These are phyloP conservation scores for Basidiobolus heterosporus DNA, from an alignment of 371 early-diverging fungal species.

Conservation along the genomic window DNA sequence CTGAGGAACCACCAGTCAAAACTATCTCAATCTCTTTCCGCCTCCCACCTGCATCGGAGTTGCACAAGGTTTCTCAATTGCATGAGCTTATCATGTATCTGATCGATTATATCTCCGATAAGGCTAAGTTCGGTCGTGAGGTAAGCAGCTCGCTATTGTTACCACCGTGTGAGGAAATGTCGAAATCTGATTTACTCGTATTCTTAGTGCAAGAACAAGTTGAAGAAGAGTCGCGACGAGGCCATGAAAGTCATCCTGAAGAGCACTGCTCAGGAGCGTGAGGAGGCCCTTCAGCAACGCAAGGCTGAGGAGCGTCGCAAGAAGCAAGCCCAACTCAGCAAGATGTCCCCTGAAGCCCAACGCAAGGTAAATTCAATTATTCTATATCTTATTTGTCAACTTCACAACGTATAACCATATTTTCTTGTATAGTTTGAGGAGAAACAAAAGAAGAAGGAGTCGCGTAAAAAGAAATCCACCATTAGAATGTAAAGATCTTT, in stretches of 20 bases:
- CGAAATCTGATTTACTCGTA: neutral
- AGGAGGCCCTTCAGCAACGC: neutral
- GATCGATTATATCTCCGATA: neutral
- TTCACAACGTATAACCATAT: neutral
- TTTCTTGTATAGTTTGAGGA: neutral
- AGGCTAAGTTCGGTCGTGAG: neutral
- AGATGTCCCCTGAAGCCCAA: neutral
- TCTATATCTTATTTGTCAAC: neutral
- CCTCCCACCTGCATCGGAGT: neutral
- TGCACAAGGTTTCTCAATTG: neutral
- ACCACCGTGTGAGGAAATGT: neutral
- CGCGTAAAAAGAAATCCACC: neutral
- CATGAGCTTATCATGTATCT: conserved; percentile 1
- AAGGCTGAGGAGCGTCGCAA: neutral
- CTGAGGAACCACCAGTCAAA: neutral
- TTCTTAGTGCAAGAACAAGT: conserved; percentile 1
- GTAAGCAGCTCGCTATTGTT: neutral
- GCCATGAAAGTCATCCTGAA: neutral
- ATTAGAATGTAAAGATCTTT: no score
- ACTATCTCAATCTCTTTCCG: neutral
- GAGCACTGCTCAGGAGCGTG: neutral
- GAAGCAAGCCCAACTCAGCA: neutral
- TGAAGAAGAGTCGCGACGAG: neutral
- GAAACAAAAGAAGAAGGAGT: neutral
- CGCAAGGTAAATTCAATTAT: neutral